These are phyloP conservation scores for Mikania micrantha DNA, from an alignment of 129 eudicot genomes.

Conservation along the genomic window DNA sequence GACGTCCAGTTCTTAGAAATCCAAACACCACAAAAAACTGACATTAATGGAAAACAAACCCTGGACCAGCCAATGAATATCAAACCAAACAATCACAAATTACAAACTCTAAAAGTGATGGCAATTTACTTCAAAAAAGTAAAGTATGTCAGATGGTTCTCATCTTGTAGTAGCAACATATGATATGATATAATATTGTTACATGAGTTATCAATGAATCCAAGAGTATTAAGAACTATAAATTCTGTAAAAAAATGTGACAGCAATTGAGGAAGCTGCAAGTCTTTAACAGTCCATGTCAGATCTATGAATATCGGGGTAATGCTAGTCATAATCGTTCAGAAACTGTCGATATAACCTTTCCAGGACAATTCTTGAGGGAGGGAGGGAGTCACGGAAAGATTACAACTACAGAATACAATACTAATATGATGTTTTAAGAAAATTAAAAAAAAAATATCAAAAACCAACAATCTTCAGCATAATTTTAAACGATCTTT, in stretches of 20 bases:
- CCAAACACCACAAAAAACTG: too few relatives aligned
- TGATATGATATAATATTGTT: slow-evolving; percentile 6
- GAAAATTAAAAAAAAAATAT: background rate
- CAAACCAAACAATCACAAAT: background rate
- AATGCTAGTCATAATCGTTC: slow-evolving; percentile 16
- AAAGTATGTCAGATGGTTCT: background rate
- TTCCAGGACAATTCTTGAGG: background rate
- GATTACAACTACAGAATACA: slow-evolving; percentile 1
- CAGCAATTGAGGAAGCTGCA: background rate
- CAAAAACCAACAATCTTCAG: slow-evolving; percentile 18
- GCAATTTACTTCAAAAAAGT: background rate
- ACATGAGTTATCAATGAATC: slow-evolving; percentile 1
- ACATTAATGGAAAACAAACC: too few relatives aligned
- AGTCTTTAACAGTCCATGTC: slow-evolving; percentile 6
- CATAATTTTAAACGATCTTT: slow-evolving; percentile 22
- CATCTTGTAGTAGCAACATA: background rate
- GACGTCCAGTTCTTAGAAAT: too few relatives aligned
- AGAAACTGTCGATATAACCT: background rate
- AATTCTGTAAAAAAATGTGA: background rate
- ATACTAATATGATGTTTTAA: slow-evolving; percentile 22
- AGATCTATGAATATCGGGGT: slow-evolving; percentile 25
- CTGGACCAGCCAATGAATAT: too few relatives aligned
- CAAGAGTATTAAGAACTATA: background rate
- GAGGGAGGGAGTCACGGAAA: background rate
- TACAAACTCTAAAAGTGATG: background rate